Evolutionary conservation across 2,329 filamentous ascomycete species (phyloP).

Genomic region (Hypoxylon sp.): DNA sequence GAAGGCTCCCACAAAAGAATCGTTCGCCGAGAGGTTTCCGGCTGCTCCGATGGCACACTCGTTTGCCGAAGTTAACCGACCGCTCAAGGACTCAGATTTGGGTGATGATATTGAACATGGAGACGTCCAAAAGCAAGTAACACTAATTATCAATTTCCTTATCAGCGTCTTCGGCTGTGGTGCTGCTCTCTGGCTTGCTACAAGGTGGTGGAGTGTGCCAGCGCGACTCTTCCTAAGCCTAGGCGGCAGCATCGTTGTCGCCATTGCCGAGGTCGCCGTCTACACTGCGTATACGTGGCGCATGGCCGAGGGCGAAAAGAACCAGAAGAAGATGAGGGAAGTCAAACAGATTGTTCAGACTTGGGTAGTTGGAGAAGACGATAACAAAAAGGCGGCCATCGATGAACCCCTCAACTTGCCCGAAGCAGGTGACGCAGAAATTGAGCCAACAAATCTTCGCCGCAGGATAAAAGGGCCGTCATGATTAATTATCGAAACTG

Average conservation of each 20-base stretch:
- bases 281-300: constrained; percentile 81
- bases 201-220: constrained; percentile 79
- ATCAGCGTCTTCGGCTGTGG: constrained; percentile 85
- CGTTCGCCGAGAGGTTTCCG: constrained; percentile 70
- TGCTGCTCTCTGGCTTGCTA: constrained; percentile 81
- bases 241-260: constrained; percentile 75
- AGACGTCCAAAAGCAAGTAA: constrained; percentile 83
- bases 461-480: constrained; percentile 35
- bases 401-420: constrained; percentile 29
- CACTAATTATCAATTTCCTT: constrained; percentile 89
- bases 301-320: constrained; percentile 74
- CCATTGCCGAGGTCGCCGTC: constrained; percentile 80
- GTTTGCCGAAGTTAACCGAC: constrained; percentile 67
- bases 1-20: constrained; percentile 65
- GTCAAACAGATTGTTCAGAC: constrained; percentile 76
- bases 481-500: constrained; percentile 6
- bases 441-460: constrained; percentile 38
- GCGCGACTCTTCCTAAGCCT: constrained; percentile 77
- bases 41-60: constrained; percentile 62
- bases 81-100: constrained; percentile 58
- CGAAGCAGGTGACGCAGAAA: constrained; percentile 18
- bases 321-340: constrained; percentile 71
- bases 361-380: constrained; percentile 70
- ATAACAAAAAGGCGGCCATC: constrained; percentile 44
- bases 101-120: constrained; percentile 72